A percentile compares a stretch with the other conserved stretches of the same genome.
Conservation (phyloP, 495 filamentous ascomycete genomes). For the Staphylotrichum tortipilum region DNA sequence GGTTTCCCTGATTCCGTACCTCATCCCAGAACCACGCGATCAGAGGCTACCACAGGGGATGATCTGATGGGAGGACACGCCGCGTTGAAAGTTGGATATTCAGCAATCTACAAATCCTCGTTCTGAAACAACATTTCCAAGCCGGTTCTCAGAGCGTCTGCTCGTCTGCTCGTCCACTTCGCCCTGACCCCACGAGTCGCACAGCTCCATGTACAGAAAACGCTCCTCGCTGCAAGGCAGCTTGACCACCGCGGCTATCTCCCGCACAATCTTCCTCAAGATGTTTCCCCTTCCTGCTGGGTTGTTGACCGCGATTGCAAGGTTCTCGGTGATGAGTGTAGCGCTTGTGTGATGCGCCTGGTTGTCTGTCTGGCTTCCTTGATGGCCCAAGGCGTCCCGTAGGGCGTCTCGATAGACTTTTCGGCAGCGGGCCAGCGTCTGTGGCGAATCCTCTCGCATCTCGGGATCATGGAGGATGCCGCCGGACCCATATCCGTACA, state of each 20-base stretch:
- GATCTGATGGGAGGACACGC: no score
- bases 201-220: background rate
- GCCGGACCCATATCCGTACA: constrained; percentile 1
- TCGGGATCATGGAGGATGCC: background rate
- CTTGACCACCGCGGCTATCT: background rate
- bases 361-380: background rate
- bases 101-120: background rate
- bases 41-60: no score
- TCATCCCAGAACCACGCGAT: no score
- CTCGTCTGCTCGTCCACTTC: background rate
- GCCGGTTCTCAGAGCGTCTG: background rate
- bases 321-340: background rate
- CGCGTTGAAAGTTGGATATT: no score
- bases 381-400: background rate
- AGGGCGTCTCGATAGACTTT: background rate
- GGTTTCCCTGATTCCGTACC: no score
- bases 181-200: background rate
- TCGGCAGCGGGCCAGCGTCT: background rate
- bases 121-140: background rate
- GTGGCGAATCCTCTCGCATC: constrained; percentile 2
- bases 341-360: background rate
- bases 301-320: background rate
- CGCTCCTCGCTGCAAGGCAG: background rate
- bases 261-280: constrained; percentile 1
- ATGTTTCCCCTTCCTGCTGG: background rate